phyloP scores from a whole-genome alignment of 2,329 filamentous ascomycete species.

The Venturia carpophila region DNA sequence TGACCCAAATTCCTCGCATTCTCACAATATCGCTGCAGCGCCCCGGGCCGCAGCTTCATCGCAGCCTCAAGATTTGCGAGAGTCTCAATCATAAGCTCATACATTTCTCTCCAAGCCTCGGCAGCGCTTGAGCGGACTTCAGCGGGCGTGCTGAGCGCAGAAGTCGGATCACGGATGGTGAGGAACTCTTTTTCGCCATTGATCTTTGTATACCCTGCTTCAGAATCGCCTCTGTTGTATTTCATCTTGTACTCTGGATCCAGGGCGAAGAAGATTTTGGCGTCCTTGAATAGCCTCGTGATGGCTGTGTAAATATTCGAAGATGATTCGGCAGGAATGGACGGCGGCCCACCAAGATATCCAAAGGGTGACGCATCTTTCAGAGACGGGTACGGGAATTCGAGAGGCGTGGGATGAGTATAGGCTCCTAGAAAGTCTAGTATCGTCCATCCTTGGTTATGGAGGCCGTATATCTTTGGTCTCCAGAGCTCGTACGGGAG shows the following conservation, averaged over 20 bases:
- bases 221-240: slow-evolving; percentile 29
- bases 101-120: slow-evolving; percentile 30
- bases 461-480: background rate
- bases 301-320: slow-evolving; percentile 1
- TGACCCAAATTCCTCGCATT: slow-evolving; percentile 20
- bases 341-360: background rate
- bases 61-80: slow-evolving; percentile 25
- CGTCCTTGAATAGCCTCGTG: slow-evolving; percentile 27
- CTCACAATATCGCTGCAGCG: slow-evolving; percentile 3
- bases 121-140: slow-evolving; percentile 27
- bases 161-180: slow-evolving; percentile 28
- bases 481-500: slow-evolving; percentile 1
- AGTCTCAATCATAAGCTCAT: slow-evolving; percentile 24
- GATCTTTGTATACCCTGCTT: slow-evolving; percentile 32
- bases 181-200: slow-evolving; percentile 34
- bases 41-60: slow-evolving; percentile 20
- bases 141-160: slow-evolving; percentile 24
- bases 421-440: background rate
- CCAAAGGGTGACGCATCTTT: background rate
- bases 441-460: slow-evolving; percentile 11
- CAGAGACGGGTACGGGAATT: background rate
- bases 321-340: background rate
- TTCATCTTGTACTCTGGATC: slow-evolving; percentile 24
- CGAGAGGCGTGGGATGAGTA: background rate
- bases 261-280: slow-evolving; percentile 28